Evolutionary conservation across 768 basidiomycete species (phyloP), one percentile per base, ranked within the genome.

Genomic region (Russula griseocarnosa): DNA sequence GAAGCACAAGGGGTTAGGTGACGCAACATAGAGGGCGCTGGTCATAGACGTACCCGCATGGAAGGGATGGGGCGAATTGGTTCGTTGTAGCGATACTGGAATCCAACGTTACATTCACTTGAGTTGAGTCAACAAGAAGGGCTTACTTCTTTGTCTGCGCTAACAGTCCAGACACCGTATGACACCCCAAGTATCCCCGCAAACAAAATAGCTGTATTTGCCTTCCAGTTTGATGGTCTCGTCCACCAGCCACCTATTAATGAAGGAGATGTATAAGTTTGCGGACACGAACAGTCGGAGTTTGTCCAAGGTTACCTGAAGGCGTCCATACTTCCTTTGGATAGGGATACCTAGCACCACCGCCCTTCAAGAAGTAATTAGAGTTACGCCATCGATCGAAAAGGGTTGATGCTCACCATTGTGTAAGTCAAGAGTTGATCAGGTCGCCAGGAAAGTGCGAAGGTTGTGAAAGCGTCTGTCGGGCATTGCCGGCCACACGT

Each of bases 321-420:
- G 95, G 94, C 26, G 93, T 88, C 92, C 93, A 98, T 60, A 97
- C 94, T 72, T 90, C 83, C 80, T 94, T 95, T 36, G 93, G 94
- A 74, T 88, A 97, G 10, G 94, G 92, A 81, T 92, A 97, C 77
- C 92, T 86, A 60, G 78, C 83, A 66, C 89, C 90, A 76, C 90
- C 90, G 52, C 90, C 90, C 90, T 92, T 61, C 14, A 54, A 18
- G 20, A 42, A 18, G 42, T 1, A 52, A n/a, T 32, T 14, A 46
- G 46, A 40, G 8, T 49, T 5, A n/a, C 42, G 11, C 38, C 28
- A n/a, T 24, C 9, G 49, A 55, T 18, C 38, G 13, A 10, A 13
- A 32, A 14, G 20, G 4, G 26, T 34, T 50, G 24, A 42, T n/a
- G 30, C 64, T 60, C 64, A 65, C 64, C 64, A 65, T 65, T 61